Base-by-base conservation (phyloP, 768 basidiomycete species). In the Myochromella boudieri region DNA sequence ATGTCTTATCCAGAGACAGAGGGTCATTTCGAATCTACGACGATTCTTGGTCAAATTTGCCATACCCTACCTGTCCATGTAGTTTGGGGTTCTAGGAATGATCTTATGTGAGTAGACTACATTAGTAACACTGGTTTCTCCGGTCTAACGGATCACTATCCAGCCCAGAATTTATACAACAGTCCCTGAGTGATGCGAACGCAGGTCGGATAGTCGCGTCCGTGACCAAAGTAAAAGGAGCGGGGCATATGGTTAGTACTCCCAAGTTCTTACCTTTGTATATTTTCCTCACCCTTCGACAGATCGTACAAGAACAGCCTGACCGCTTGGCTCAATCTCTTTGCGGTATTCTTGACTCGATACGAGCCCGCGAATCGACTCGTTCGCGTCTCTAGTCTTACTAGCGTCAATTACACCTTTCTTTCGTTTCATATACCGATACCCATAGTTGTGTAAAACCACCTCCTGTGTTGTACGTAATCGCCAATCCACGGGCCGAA, bases 221-320 rank as follows among this genome's bases (percentile, higher is more conserved):
- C 20, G 56, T 62, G 20, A 60, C 54, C 17, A 55, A 37, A 22
- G 46, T 67, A 6, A 33, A 48, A 3, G 54, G 51, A 9, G 54
- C 57, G 28, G 66, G 66, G 8, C 67, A 68, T 52, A 37, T 63
- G 53, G 67, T 65, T 20, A 40, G 63, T 28, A 29, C 36, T 24
- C 18, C 3, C 28, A 1, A 34, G 33, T 2, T 40, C 27, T 25
- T 10, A 46, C 15, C 1, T 5, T 32, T 24, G 9, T 17, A 10
- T 15, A 7, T 27, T 2, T 18, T 28, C 25, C 20, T 6, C 15
- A 4, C 27, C 18, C 2, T 34, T 39, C 27, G 9, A 12, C 33
- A 66, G 65, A 46, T 66, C 34, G 60, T 65, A 3, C 65, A 66
- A 44, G 63, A 66, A 38, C 47, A 61, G 21, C 65, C 65, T 8